Evolutionary conservation across 441 rosid genomes (phyloP).

Genomic region (Erodium trifolium): DNA sequence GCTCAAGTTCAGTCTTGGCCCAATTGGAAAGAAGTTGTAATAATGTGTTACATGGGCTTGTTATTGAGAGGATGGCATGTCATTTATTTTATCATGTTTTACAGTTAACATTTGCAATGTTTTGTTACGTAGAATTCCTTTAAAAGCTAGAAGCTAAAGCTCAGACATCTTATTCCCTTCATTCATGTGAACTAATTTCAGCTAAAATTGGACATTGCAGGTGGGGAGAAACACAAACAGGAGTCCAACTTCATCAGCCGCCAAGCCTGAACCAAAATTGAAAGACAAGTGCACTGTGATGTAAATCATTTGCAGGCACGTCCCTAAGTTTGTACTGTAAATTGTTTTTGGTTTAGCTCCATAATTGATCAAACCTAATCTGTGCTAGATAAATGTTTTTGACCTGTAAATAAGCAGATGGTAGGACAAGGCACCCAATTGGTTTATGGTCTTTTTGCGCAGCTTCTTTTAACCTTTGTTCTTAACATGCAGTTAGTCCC

Average conservation of each 20-base stretch:
- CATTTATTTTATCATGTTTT: background rate
- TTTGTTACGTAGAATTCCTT: slow-evolving; percentile 1
- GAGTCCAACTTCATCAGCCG: slow-evolving; percentile 38
- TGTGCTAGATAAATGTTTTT: background rate
- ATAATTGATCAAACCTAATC: slow-evolving; percentile 5
- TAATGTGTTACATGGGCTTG: background rate
- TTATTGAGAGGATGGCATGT: background rate
- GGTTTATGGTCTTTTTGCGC: background rate
- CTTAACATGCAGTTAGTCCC: background rate
- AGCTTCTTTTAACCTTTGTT: background rate
- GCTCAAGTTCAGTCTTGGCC: background rate
- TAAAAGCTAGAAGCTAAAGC: background rate
- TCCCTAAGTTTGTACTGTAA: slow-evolving; percentile 33
- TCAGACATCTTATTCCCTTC: background rate
- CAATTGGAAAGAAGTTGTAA: background rate
- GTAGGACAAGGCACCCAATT: background rate
- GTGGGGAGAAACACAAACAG: slow-evolving; percentile 49
- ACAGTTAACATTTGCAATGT: background rate
- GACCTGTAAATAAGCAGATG: slow-evolving; percentile 8
- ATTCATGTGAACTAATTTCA: background rate
- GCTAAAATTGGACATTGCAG: slow-evolving; percentile 29
- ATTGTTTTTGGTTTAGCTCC: slow-evolving; percentile 26
- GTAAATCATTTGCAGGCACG: slow-evolving; percentile 36
- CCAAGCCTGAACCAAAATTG: slow-evolving; percentile 54
- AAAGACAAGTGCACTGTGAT: slow-evolving; percentile 79